Evolutionary conservation across 805 yeast species (phyloP).

Genomic region (Starmerella vitae): DNA sequence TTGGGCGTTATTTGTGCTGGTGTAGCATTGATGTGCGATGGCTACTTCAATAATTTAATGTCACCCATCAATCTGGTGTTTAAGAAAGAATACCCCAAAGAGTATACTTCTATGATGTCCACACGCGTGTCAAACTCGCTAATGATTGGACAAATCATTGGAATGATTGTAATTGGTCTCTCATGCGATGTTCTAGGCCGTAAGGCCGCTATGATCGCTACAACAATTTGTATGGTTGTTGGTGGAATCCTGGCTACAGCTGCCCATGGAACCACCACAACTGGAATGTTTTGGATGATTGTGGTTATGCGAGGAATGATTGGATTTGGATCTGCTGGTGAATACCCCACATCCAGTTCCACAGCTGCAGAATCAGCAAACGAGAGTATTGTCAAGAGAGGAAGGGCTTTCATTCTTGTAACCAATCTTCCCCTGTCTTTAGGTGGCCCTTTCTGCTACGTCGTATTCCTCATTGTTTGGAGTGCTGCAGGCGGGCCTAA

Average conservation of each 20-base stretch:
- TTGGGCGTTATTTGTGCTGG: slow-evolving; percentile 50
- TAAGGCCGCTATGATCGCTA: slow-evolving; percentile 50
- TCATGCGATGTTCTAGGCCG: slow-evolving; percentile 55
- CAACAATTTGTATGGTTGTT: slow-evolving; percentile 46
- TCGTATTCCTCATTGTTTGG: slow-evolving; percentile 52
- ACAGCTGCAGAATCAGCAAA: slow-evolving; percentile 62
- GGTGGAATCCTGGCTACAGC: slow-evolving; percentile 60
- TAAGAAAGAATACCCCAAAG: slow-evolving; percentile 34
- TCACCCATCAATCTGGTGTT: slow-evolving; percentile 52
- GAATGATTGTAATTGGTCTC: slow-evolving; percentile 53
- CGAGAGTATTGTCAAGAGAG: slow-evolving; percentile 44
- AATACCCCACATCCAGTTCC: slow-evolving; percentile 55
- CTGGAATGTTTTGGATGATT: slow-evolving; percentile 64
- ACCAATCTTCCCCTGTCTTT: slow-evolving; percentile 59
- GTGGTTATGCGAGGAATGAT: slow-evolving; percentile 56
- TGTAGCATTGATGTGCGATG: slow-evolving; percentile 63
- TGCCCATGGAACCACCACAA: slow-evolving; percentile 43
- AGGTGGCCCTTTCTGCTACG: slow-evolving; percentile 63
- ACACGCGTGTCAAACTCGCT: slow-evolving; percentile 60
- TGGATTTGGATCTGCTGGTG: slow-evolving; percentile 70
- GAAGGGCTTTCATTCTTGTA: slow-evolving; percentile 48
- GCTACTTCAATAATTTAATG: slow-evolving; percentile 64
- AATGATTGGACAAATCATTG: slow-evolving; percentile 55
- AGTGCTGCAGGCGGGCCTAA: slow-evolving; percentile 36
- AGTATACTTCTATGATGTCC: slow-evolving; percentile 35